Base-by-base conservation (phyloP, 352 stramenopile genomes). In the Globisporangium radiosum region DNA sequence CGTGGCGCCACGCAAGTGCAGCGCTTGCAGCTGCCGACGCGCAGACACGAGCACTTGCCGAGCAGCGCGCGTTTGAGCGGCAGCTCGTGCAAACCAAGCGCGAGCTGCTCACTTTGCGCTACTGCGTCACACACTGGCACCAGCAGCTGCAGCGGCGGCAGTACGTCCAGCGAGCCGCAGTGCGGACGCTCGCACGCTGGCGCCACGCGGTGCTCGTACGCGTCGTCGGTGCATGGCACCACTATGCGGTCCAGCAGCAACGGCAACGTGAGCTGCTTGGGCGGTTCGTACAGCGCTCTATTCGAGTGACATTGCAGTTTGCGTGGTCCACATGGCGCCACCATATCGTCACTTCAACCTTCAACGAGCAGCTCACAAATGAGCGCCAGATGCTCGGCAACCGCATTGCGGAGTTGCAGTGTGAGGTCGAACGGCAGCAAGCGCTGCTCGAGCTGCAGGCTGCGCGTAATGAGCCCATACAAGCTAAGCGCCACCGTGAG, bases 91-190 rank as follows among this genome's bases (percentile, higher is more conserved):
- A 76, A 42, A 39, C 54, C 0, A 76, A 80, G 52, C 10, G 17
- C 9, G 48, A 71, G 5, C 44, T 72, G 11, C 59, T 65, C 4
- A 59, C 67, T 4, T 38, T 76, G 13, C 62, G 62, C 1, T 53
- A 66, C 7, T 68, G 48, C 9, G 68, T 80, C 19, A 57, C 59
- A 10, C 57, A 52, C 9, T 82, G 73, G 73, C 53, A 55, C 2
- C 40, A 59, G 9, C 13, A 52, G 0, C 54, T 75, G 1, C 36
- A 61, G n/a, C 38, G 49, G 8, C 54, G 56, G 15, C 19, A 51
- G 5, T 44, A 38, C 5, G 38, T 47, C 5, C 42, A 62, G 45
- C 25, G 50, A 0, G 19, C 75, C 1, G 47, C 72, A n/a, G 56
- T 52, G 36, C 69, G 52, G 14, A 69, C 62, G 38, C 45, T 72